Conservation (phyloP, 345 rosid genomes). For the Bretschneidera sinensis region DNA sequence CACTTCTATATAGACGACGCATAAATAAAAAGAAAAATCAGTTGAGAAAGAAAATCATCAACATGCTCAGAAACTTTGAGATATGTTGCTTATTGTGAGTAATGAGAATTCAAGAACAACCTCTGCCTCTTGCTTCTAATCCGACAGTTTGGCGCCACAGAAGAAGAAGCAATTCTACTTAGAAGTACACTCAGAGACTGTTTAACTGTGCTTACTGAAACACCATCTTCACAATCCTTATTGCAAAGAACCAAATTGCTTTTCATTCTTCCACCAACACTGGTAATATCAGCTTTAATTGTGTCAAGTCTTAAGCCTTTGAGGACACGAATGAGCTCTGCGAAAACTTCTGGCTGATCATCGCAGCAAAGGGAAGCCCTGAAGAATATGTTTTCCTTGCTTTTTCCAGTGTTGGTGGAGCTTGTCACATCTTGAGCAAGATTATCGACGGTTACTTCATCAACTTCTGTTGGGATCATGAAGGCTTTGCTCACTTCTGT, state of each 20-base stretch:
- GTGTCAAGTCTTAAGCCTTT: slow-evolving; percentile 46
- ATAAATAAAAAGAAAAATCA: too few species aligned
- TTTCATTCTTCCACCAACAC: slow-evolving; percentile 73
- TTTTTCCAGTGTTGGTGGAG: slow-evolving; percentile 2
- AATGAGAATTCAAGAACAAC: slow-evolving; percentile 59
- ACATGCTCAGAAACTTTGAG: too few species aligned
- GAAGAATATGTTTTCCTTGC: slow-evolving; percentile 27
- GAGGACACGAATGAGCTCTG: slow-evolving; percentile 56
- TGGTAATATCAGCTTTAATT: slow-evolving; percentile 51
- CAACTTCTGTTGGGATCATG: slow-evolving; percentile 59
- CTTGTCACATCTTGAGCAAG: slow-evolving; percentile 11
- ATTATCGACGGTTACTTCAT: slow-evolving; percentile 62
- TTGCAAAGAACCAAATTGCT: slow-evolving; percentile 50
- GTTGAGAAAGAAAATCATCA: too few species aligned
- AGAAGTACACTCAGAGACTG: slow-evolving; percentile 45
- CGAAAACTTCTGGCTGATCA: slow-evolving; percentile 71
- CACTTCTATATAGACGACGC: too few species aligned
- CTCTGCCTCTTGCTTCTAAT: slow-evolving; percentile 90
- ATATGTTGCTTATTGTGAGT: slow-evolving; percentile 14
- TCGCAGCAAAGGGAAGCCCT: slow-evolving; percentile 75
- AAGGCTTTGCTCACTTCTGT: slow-evolving; percentile 40
- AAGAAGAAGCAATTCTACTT: slow-evolving; percentile 41
- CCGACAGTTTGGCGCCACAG: slow-evolving; percentile 38
- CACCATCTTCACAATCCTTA: slow-evolving; percentile 17
- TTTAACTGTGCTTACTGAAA: slow-evolving; percentile 32